Evolutionary conservation across 768 basidiomycete species (phyloP), one percentile per base, ranked within the genome.

Genomic region (Cyclocybe cylindracea): DNA sequence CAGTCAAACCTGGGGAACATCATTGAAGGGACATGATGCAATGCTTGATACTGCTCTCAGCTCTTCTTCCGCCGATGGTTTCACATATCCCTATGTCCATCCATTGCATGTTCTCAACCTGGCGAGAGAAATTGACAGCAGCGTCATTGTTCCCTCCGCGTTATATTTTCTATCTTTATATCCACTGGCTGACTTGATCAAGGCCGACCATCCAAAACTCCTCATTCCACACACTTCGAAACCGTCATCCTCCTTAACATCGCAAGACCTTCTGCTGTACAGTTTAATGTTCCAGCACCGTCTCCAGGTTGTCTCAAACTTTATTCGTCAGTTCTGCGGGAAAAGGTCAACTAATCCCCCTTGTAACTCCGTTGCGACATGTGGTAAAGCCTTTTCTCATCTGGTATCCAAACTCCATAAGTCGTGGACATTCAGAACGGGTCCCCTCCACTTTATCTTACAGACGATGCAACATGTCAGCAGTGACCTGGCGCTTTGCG

Each of bases 161-260:
- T 48, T 83, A 9, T 85, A 83, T 57, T 83, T 83, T 64, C 72
- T 84, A n/a, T 82, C 82, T 24, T 61, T 83, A 10, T 84, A 85
- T 55, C 74, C 75, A 5, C 68, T 85, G 33, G 62, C 69, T 37
- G 78, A 79, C 50, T 65, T 83, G 14, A 66, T 83, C 7, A 63
- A 69, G 8, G 76, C 55, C 11, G 77, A 82, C 46, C 83, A 84
- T 55, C 77, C 80, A 0, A 85, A 85, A 62, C 73, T 85, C 9
- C 54, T 61, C 36, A 57, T 75, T 34, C 61, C 74, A 19, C 78
- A 82, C 58, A 76, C 78, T 5, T 79, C 82, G 1, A 73, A 74
- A 18, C 81, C 80, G 1, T 76, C 78, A 5, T 76, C 76, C 5
- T 56, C 64, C 16, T 61, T 85, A 10, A 64, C 68, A 5, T 55